Evolutionary conservation across 225 moss, liverwort and hornwort genomes (phyloP).

Genomic region (Pleurozium schreberi): DNA sequence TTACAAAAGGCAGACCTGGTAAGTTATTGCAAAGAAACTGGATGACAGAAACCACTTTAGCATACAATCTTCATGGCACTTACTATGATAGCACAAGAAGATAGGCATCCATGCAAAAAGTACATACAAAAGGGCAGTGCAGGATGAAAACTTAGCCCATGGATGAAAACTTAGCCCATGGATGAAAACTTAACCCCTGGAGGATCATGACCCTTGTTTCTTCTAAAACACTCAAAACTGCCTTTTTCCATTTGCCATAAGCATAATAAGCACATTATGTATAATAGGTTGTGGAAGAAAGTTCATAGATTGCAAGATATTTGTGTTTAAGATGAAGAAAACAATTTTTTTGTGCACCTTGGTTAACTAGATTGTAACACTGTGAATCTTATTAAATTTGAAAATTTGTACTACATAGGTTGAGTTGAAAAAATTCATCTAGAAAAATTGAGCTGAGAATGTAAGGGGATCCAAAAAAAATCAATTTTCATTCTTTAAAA

Average conservation of each 20-base stretch:
- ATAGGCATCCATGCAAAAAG: neutral
- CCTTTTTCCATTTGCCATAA: too few species aligned
- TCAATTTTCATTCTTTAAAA: neutral
- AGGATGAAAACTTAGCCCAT: neutral
- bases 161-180: too few species aligned
- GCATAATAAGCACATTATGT: too few species aligned
- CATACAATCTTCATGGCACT: neutral
- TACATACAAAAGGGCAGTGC: too few species aligned
- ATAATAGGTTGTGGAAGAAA: neutral
- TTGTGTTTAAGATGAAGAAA: neutral
- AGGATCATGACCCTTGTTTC: neutral
- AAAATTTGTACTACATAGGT: accelerated
- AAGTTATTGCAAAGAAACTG: neutral
- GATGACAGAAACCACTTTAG: neutral
- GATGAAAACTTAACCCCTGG: neutral
- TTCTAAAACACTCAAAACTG: neutral
- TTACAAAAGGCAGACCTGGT: neutral
- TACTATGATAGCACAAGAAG: too few species aligned
- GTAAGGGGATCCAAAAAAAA: accelerated
- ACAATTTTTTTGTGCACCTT: too few species aligned
- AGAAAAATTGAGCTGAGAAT: neutral
- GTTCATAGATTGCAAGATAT: neutral
- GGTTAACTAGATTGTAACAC: accelerated
- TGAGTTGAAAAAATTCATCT: neutral
- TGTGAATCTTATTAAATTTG: neutral